Percentiles rank a stretch among this genome's conserved stretches.
Evolutionary conservation across 805 yeast species (phyloP).

Genomic region (Wickerhamomyces canadensis): DNA sequence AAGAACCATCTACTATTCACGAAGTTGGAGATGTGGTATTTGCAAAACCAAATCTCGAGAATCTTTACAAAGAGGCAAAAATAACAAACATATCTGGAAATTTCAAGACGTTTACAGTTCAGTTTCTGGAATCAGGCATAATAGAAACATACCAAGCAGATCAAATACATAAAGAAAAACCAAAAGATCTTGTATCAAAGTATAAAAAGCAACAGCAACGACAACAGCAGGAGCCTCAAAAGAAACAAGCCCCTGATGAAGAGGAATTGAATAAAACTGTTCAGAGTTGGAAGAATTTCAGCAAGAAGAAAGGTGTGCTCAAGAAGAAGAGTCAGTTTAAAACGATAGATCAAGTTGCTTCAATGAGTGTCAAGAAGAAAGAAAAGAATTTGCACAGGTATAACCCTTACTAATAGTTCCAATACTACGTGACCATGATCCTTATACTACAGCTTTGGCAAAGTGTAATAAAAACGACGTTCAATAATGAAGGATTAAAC

Average conservation of each 20-base stretch:
- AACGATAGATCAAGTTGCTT: slow-evolving; percentile 5
- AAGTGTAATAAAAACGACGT: no score
- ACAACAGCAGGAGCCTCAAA: slow-evolving; percentile 8
- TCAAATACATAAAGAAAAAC: slow-evolving; percentile 9
- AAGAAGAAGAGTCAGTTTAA: slow-evolving; percentile 8
- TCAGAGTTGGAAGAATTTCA: slow-evolving; percentile 16
- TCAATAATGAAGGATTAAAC: no score
- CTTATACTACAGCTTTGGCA: no score
- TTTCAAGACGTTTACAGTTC: slow-evolving; percentile 8
- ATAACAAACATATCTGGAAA: slow-evolving; percentile 16
- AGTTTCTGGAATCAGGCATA: slow-evolving; percentile 5
- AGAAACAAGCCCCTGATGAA: slow-evolving; percentile 8
- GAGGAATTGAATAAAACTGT: slow-evolving; percentile 10
- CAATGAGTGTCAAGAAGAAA: slow-evolving; percentile 9
- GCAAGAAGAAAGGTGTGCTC: slow-evolving; percentile 10
- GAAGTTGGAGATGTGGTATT: slow-evolving; percentile 11
- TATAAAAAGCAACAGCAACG: slow-evolving; percentile 4
- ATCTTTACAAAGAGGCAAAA: slow-evolving; percentile 10
- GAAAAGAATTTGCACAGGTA: slow-evolving; percentile 8
- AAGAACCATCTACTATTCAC: no score
- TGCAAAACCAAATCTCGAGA: slow-evolving; percentile 9
- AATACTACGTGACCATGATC: no score
- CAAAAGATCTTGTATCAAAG: slow-evolving; percentile 5
- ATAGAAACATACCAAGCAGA: slow-evolving; percentile 10
- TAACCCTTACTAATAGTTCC: slow-evolving; percentile 12